phyloP scores from a whole-genome alignment of 106 monocot genomes.

The Iris macrosiphon region DNA sequence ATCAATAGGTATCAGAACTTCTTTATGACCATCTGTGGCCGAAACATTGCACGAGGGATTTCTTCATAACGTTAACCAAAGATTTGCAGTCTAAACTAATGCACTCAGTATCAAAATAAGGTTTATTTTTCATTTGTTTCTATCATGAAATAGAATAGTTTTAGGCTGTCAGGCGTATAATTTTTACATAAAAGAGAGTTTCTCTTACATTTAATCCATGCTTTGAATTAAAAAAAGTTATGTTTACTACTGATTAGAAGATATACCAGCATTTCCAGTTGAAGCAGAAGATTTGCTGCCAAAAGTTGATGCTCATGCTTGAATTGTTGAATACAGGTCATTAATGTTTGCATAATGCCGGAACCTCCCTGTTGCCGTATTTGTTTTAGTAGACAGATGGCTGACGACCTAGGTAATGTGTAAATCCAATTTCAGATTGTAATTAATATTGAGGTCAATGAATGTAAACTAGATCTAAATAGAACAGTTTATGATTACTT shows the following conservation, averaged over 20 bases:
- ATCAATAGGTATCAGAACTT: too few species aligned
- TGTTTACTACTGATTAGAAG: neutral
- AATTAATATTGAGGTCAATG: neutral
- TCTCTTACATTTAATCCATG: neutral
- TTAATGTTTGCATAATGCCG: conserved; percentile 51
- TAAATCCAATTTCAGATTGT: conserved; percentile 6
- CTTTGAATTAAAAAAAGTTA: neutral
- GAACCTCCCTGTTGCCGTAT: conserved; percentile 56
- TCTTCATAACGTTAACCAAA: too few species aligned
- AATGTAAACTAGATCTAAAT: too few species aligned
- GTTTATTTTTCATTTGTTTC: too few species aligned
- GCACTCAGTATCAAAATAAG: too few species aligned
- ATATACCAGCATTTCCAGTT: conserved; percentile 79
- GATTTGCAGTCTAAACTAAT: too few species aligned
- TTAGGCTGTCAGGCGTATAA: too few species aligned
- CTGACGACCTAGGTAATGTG: conserved; percentile 60
- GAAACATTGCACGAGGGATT: too few species aligned
- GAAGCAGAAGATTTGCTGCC: conserved; percentile 89
- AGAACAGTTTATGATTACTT: too few species aligned
- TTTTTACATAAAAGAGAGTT: too few species aligned
- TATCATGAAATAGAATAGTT: too few species aligned
- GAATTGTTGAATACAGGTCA: conserved; percentile 52
- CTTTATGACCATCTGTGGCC: too few species aligned
- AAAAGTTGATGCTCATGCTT: conserved; percentile 67
- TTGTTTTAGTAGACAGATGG: conserved; percentile 57